These are phyloP conservation scores for Zygotorulaspora danielsina DNA, from an alignment of 805 yeast genomes.

Conservation along the genomic window DNA sequence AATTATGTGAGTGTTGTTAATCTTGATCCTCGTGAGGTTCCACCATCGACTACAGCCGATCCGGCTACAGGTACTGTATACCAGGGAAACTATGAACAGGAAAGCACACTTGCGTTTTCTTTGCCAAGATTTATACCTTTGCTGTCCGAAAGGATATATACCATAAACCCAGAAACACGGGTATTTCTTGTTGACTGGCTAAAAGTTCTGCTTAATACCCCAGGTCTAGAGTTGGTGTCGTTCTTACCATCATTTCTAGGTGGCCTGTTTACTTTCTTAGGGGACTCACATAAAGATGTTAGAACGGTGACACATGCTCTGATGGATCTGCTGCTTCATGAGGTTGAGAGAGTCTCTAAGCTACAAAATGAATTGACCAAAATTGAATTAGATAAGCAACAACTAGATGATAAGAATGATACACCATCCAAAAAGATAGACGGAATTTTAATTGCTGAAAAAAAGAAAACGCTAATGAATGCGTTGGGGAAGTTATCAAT, in stretches of 20 bases:
- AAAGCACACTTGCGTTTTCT: constrained; percentile 57
- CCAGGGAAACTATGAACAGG: constrained; percentile 58
- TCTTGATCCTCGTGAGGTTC: constrained; percentile 42
- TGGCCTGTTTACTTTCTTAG: constrained; percentile 68
- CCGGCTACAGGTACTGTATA: constrained; percentile 51
- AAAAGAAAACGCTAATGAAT: constrained; percentile 31
- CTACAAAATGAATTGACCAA: constrained; percentile 52
- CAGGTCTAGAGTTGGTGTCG: constrained; percentile 81
- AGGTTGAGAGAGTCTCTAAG: constrained; percentile 70
- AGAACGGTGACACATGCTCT: constrained; percentile 79
- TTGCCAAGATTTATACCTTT: constrained; percentile 85
- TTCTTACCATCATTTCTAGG: constrained; percentile 87
- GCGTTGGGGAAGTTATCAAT: constrained; percentile 25
- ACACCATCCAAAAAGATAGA: constrained; percentile 30
- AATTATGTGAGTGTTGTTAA: constrained; percentile 74
- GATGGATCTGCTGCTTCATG: constrained; percentile 69
- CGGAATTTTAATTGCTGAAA: constrained; percentile 31
- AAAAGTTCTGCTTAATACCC: constrained; percentile 85
- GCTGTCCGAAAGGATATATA: constrained; percentile 85
- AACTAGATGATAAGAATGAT: constrained; percentile 20
- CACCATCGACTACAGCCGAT: constrained; percentile 45
- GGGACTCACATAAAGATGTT: constrained; percentile 82
- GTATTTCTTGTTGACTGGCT: constrained; percentile 93
- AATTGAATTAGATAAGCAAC: constrained; percentile 18
- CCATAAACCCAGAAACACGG: constrained; percentile 87